Conservation (phyloP, 78 protist genomes). For the Speleostelium caveatum region DNA sequence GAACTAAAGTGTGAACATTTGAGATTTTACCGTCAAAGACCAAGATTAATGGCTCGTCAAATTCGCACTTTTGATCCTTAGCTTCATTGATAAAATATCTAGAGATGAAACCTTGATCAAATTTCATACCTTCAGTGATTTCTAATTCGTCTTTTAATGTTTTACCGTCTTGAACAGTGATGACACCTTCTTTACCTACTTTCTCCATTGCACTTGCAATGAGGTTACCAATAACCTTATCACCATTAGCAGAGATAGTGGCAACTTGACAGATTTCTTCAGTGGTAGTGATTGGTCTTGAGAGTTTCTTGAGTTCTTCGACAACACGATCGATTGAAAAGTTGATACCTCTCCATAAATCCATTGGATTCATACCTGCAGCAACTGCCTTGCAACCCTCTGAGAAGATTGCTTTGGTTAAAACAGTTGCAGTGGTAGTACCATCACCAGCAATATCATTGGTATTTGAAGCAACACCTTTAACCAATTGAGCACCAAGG, state of each 20-base stretch:
- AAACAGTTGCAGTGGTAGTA: constrained; percentile 99
- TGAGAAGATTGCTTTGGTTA: constrained; percentile 95
- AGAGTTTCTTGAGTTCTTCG: constrained; percentile 80
- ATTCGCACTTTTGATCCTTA: constrained; percentile 91
- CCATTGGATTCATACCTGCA: constrained; percentile 99
- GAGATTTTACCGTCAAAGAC: constrained; percentile 87
- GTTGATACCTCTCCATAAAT: constrained; percentile 97
- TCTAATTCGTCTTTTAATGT: constrained; percentile 97
- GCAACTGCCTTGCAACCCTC: constrained; percentile 98
- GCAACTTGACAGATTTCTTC: constrained; percentile 98
- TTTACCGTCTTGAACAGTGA: constrained; percentile 99
- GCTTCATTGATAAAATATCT: constrained; percentile 97
- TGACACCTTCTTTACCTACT: constrained; percentile 99
- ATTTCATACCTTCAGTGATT: constrained; percentile 98
- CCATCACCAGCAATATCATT: constrained; percentile 99
- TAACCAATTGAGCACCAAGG: constrained; percentile 98
- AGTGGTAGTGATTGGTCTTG: constrained; percentile 93
- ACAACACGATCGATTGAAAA: constrained; percentile 91
- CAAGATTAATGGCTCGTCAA: constrained; percentile 92
- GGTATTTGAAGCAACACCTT: constrained; percentile 97
- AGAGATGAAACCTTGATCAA: constrained; percentile 98
- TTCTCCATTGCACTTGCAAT: constrained; percentile 98
- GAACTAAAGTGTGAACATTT: constrained; percentile 86
- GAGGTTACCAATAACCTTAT: constrained; percentile 95
- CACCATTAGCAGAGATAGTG: constrained; percentile 99